Percentiles rank a stretch among this genome's conserved stretches.
Conservation (phyloP, 768 basidiomycete genomes). For the Mycena chlorophos region DNA sequence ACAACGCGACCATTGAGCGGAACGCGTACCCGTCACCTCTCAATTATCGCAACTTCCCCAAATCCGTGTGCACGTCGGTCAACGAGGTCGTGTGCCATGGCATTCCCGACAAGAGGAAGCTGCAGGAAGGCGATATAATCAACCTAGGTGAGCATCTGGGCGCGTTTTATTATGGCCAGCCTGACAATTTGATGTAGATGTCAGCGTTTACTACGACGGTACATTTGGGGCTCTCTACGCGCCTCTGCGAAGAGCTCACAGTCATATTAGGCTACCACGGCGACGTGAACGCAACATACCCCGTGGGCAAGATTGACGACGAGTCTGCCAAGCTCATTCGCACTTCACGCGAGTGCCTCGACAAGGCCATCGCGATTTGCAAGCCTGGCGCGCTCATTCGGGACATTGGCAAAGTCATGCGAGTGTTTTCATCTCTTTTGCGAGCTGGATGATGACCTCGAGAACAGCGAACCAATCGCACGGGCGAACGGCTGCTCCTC, state of each 20-base stretch:
- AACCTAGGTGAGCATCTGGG: slow-evolving; percentile 69
- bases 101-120: slow-evolving; percentile 82
- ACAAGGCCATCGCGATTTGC: slow-evolving; percentile 88
- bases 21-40: slow-evolving; percentile 93
- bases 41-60: slow-evolving; percentile 89
- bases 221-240: slow-evolving; percentile 9
- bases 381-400: slow-evolving; percentile 91
- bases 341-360: slow-evolving; percentile 79
- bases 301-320: slow-evolving; percentile 83
- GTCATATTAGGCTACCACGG: slow-evolving; percentile 72
- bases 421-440: slow-evolving; percentile 31
- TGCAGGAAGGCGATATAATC: slow-evolving; percentile 92
- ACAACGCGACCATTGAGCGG: slow-evolving; percentile 86
- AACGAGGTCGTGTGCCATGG: slow-evolving; percentile 99
- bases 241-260: slow-evolving; percentile 1
- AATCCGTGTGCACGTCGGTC: slow-evolving; percentile 95
- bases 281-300: slow-evolving; percentile 92
- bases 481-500: slow-evolving; percentile 83
- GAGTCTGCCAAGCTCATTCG: slow-evolving; percentile 81
- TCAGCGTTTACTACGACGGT: slow-evolving; percentile 81
- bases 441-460: not conserved
- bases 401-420: slow-evolving; percentile 87
- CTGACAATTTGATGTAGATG: slow-evolving; percentile 51
- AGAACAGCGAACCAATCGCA: slow-evolving; percentile 86
- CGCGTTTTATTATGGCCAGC: slow-evolving; percentile 9